Evolutionary conservation across 345 rosid species (phyloP).

Genomic region (Lumnitzera littorea): DNA sequence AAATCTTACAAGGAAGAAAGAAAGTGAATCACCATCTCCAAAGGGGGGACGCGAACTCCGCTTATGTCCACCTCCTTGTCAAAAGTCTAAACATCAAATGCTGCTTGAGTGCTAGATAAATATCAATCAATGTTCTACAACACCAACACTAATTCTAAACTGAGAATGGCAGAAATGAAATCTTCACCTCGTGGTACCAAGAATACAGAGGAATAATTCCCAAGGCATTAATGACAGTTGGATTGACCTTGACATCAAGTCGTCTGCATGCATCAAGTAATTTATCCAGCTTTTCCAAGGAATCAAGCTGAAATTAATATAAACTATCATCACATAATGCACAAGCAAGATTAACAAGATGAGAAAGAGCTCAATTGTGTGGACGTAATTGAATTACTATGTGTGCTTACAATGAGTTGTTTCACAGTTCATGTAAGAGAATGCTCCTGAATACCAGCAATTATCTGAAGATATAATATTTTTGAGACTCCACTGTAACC

Average conservation of each 20-base stretch:
- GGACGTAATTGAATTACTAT: too few species aligned
- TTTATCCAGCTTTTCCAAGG: constrained; percentile 55
- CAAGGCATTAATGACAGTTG: constrained; percentile 28
- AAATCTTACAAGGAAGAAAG: constrained; percentile 35
- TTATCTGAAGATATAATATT: too few species aligned
- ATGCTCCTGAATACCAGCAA: too few species aligned
- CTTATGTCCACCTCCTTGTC: constrained; percentile 47
- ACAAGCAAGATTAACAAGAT: too few species aligned
- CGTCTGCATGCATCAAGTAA: constrained; percentile 50
- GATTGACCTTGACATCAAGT: constrained; percentile 48
- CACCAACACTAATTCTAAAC: background rate
- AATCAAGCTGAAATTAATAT: constrained; percentile 35
- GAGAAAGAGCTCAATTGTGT: too few species aligned
- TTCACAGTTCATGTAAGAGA: too few species aligned
- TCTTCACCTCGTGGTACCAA: constrained; percentile 65
- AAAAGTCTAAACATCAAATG: constrained; percentile 35
- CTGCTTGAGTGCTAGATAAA: too few species aligned
- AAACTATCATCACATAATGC: constrained; percentile 4
- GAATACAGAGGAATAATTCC: constrained; percentile 60
- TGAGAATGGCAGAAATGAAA: background rate
- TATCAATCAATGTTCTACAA: background rate
- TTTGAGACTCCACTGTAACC: too few species aligned
- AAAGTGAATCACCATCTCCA: constrained; percentile 66
- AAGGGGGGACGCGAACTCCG: constrained; percentile 34
- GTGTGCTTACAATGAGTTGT: too few species aligned